Percentiles rank a stretch among this genome's conserved stretches.
These are phyloP conservation scores for Glaciozyma antarctica DNA, from an alignment of 768 basidiomycete species.

Conservation along the genomic window DNA sequence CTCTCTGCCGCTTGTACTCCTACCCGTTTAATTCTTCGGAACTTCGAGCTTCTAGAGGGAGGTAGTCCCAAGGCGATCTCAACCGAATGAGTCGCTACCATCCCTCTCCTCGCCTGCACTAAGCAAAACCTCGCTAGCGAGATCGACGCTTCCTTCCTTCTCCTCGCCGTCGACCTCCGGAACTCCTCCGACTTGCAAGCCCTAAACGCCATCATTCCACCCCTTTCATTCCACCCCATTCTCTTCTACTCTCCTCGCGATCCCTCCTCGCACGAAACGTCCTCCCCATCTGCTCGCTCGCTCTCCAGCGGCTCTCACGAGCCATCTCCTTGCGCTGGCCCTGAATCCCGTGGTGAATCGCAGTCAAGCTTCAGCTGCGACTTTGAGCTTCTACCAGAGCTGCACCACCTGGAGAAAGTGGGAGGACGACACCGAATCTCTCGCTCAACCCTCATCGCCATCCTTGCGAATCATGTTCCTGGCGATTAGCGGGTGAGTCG, in stretches of 20 bases:
- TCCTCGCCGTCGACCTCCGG: background rate
- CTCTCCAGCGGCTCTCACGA: constrained; percentile 29
- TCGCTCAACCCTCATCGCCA: too few species aligned
- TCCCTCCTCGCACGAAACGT: background rate
- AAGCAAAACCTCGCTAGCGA: background rate
- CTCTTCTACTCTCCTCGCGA: background rate
- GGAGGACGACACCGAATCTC: too few species aligned
- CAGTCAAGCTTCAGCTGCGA: too few species aligned
- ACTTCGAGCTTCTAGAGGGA: too few species aligned
- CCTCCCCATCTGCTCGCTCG: constrained; percentile 13
- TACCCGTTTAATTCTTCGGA: too few species aligned
- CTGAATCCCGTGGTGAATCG: too few species aligned
- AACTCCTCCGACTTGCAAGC: background rate
- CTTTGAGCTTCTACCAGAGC: too few species aligned
- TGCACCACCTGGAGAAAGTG: too few species aligned
- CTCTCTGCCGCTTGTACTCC: too few species aligned
- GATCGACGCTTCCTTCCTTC: background rate
- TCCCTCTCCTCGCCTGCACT: background rate
- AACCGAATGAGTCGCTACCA: constrained; percentile 55
- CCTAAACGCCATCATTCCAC: background rate
- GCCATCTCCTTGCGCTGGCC: background rate
- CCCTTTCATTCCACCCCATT: background rate
- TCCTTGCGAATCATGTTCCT: constrained; percentile 77
- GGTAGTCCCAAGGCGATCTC: constrained; percentile 58
- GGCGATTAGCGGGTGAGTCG: constrained; percentile 80